Evolutionary conservation across 2,329 filamentous ascomycete genomes (phyloP), one percentile per base, ranked within the genome.

Genomic region (Hymenoscyphus infarciens): DNA sequence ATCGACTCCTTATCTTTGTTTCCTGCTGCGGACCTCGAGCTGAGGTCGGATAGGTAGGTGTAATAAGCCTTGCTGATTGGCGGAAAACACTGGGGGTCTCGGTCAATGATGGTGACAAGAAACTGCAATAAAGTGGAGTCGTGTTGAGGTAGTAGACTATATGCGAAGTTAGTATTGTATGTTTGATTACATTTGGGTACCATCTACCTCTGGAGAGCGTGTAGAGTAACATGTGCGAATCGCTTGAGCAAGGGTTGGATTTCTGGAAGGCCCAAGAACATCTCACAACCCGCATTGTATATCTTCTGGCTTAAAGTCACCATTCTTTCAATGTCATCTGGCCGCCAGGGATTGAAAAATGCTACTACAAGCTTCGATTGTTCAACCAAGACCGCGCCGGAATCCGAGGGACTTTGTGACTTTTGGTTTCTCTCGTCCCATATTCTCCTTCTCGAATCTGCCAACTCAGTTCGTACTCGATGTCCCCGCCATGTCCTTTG

Each of bases 401-500:
- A 68, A n/a, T 71, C 66, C 33, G 11, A 27, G 55, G 45, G 56
- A 29, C 22, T 56, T 45, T 55, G 35, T 13, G 68, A 65, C 61
- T 77, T 75, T 67, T 70, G 71, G 69, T 89, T 87, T 38, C 83
- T 72, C 8, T 77, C 72, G 75, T 93, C 89, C 77, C 91, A 91
- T 49, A 82, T 75, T 58, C 75, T 74, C 66, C 89, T 82, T 77
- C 84, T 86, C 61, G 72, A 71, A 56, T 82, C 77, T 66, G 85
- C 85, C 65, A 90, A 78, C 58, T 75, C 73, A 64, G 79, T 81
- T 69, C 93, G 85, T 63, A 79, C 81, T 62, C 75, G 81, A 75
- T 96, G 84, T 15, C 92, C 92, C 74, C 94, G 85, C 93, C 93
- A 98, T 75, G 83, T 80, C 68, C 85, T 84, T 75, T 98, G 95